Evolutionary conservation across 805 yeast species (phyloP), one percentile per base, ranked within the genome.

Genomic region (Sungouiozyma ichnusensis): DNA sequence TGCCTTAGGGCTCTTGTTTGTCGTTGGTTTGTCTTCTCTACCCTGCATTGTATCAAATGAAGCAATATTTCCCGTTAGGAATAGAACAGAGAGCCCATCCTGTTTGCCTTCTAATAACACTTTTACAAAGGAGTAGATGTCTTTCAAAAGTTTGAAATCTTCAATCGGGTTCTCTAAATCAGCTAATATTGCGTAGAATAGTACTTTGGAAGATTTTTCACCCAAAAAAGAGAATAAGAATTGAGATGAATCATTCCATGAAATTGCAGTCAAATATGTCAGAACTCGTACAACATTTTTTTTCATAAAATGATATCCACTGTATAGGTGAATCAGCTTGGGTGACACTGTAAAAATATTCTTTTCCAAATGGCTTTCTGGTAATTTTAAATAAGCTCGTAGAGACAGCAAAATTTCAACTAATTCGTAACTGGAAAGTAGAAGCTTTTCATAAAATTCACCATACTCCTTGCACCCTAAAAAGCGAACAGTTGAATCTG

Each of bases 181-280:
- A 0, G 69, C 48, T 0, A 77, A 72, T 20, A 90, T 58, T 1
- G 81, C 71, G n/a, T 69, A 66, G 8, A 85, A 64, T 20, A 90
- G 67, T 3, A 75, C 61, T 20, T 70, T 71, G 0, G 95, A 73
- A 48, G 75, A 71, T 16, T 70, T 67, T n/a, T 72, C 67, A 3
- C 94, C 92, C 41, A 90, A 63, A 56, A 85, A 85, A 0, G 97
- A 83, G 33, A 90, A 66, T 38, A 90, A 63, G 1, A 95, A 86
- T 3, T 95, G 94, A 29, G 79, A 74, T 20, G 74, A 77, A 3
- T 65, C 63, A 5, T 67, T 67, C 80, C 84, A 77, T 2, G 65
- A 62, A 0, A 77, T 78, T 35, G 66, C 68, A 1, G 83, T 77
- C 35, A 84, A 57, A 3, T 72, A 65, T 3, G 80, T 73, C 15